phyloP scores from a whole-genome alignment of 2,329 filamentous ascomycete species.

The Teratosphaeria viscida region DNA sequence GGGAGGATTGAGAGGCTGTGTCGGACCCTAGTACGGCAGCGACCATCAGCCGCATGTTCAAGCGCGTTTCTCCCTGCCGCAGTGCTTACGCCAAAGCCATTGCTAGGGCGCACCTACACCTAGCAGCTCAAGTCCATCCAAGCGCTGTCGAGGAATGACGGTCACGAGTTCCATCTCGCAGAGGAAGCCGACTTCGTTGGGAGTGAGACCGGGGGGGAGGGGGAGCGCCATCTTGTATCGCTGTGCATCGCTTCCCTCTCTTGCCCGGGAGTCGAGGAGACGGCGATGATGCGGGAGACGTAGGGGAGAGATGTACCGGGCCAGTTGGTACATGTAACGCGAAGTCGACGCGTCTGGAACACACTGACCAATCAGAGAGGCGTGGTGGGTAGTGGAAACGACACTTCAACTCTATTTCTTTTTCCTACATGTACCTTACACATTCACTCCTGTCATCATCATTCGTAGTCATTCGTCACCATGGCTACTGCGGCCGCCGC shows the following conservation, averaged over 20 bases:
- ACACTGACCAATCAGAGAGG: not conserved
- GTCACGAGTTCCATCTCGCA: constrained; percentile 98
- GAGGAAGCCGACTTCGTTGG: constrained; percentile 82
- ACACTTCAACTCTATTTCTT: not conserved
- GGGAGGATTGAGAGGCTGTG: constrained; percentile 67
- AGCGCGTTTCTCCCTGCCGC: constrained; percentile 5
- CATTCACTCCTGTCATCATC: not conserved
- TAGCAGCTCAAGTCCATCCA: constrained; percentile 76
- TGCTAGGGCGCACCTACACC: constrained; percentile 52
- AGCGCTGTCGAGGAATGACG: constrained; percentile 77
- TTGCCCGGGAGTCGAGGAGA: not conserved
- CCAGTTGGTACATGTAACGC: not conserved
- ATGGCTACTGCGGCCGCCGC: constrained; percentile 14
- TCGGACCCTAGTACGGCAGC: constrained; percentile 53
- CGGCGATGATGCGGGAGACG: not conserved
- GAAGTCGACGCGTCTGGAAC: not conserved
- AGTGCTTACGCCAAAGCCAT: constrained; percentile 13
- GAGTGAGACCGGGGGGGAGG: constrained; percentile 58
- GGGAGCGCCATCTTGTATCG: constrained; percentile 46
- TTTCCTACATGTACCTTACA: not conserved
- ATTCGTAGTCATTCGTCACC: not conserved
- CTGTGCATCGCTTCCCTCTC: constrained; percentile 6
- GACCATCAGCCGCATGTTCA: not conserved
- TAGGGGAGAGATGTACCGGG: not conserved
- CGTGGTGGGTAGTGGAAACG: no score